Conservation (phyloP, 2,329 filamentous ascomycete species). For the Fusarium sp. region DNA sequence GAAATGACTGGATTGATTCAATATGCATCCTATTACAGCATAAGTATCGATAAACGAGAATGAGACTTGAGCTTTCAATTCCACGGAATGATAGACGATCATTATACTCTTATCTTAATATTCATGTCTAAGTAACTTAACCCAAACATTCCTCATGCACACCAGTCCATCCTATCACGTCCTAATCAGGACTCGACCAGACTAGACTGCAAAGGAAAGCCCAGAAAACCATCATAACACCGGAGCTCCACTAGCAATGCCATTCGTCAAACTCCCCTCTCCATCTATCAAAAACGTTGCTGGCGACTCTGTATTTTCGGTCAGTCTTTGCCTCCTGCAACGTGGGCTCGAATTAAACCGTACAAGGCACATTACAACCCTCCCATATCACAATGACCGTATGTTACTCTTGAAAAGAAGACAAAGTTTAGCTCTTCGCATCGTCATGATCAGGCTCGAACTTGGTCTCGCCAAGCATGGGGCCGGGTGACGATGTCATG, state of each 20-base stretch:
- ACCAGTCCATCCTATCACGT: slow-evolving; percentile 1
- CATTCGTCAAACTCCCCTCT: slow-evolving; percentile 8
- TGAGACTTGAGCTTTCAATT: neutral
- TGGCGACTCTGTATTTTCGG: slow-evolving; percentile 6
- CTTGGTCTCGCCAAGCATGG: slow-evolving; percentile 75
- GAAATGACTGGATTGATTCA: neutral
- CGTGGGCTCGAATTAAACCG: slow-evolving; percentile 10
- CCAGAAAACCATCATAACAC: slow-evolving; percentile 30
- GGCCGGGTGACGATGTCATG: slow-evolving; percentile 66
- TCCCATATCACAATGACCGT: neutral
- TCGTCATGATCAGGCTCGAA: slow-evolving; percentile 74
- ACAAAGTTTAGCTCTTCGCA: slow-evolving; percentile 45
- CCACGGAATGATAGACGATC: neutral
- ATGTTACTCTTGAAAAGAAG: neutral
- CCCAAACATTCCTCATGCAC: slow-evolving; percentile 13
- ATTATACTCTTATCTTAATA: slow-evolving; percentile 5
- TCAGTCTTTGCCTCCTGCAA: slow-evolving; percentile 9
- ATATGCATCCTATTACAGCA: neutral
- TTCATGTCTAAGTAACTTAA: slow-evolving; percentile 15
- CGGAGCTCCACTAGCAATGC: slow-evolving; percentile 34
- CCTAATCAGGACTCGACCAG: neutral
- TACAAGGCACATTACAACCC: slow-evolving; percentile 31
- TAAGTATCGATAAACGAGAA: neutral
- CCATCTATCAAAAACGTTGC: slow-evolving; percentile 33
- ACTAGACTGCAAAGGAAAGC: slow-evolving; percentile 18